Conservation (phyloP, 768 basidiomycete genomes). For the Tremella yokohamensis region DNA sequence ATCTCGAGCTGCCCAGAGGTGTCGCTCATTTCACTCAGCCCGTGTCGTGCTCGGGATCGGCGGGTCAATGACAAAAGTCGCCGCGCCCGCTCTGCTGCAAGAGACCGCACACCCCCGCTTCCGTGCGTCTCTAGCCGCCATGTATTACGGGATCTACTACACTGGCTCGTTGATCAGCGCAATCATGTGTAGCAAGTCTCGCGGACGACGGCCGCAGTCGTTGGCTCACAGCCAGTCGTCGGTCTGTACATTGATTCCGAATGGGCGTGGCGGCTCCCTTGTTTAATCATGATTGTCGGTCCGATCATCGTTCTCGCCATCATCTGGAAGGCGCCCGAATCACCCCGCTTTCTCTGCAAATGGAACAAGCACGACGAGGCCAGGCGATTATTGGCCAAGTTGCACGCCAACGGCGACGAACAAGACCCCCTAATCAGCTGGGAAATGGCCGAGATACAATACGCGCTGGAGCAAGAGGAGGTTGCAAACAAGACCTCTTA, state of each 20-base stretch:
- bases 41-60: slow-evolving; percentile 5
- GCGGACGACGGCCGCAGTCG: too few relatives aligned
- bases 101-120: slow-evolving; percentile 40
- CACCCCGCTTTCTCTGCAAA: slow-evolving; percentile 34
- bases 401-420: slow-evolving; percentile 38
- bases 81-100: slow-evolving; percentile 30
- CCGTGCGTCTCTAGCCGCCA: slow-evolving; percentile 26
- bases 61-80: slow-evolving; percentile 13
- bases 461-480: slow-evolving; percentile 31
- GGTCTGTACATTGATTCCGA: background rate
- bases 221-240: background rate
- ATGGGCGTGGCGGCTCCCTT: slow-evolving; percentile 16
- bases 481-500: slow-evolving; percentile 23
- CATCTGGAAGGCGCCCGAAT: slow-evolving; percentile 24
- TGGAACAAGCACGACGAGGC: slow-evolving; percentile 32
- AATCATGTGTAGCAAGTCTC: background rate
- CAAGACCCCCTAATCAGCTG: slow-evolving; percentile 36
- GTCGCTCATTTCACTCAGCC: too few relatives aligned
- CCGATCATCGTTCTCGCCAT: slow-evolving; percentile 29
- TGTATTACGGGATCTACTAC: slow-evolving; percentile 25
- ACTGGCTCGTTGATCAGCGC: slow-evolving; percentile 16
- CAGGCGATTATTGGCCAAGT: slow-evolving; percentile 33
- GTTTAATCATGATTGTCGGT: slow-evolving; percentile 9
- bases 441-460: slow-evolving; percentile 37
- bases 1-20: too few relatives aligned